Percentiles rank a stretch among this genome's conserved stretches.
These are phyloP conservation scores for Warburgia ugandensis DNA, from an alignment of 164 flowering plant species.

Conservation along the genomic window DNA sequence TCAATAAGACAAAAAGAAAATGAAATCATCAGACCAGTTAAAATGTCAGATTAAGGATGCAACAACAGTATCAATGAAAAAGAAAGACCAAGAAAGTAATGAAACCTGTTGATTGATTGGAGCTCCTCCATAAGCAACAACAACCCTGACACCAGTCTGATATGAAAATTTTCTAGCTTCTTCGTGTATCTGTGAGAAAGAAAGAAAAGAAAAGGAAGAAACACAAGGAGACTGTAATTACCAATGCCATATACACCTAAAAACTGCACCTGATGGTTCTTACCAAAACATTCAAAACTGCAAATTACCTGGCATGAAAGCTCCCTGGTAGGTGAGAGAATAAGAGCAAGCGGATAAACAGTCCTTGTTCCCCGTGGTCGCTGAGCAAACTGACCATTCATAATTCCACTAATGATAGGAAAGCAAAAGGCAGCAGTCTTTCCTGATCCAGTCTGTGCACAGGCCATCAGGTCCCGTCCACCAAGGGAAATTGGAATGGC, in stretches of 20 bases:
- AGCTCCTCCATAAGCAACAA: conserved; percentile 67
- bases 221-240: not conserved
- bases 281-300: not conserved
- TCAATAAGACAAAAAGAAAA: too few species aligned
- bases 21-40: too few species aligned
- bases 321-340: conserved; percentile 78
- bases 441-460: conserved; percentile 84
- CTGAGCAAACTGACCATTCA: conserved; percentile 42
- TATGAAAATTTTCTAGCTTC: conserved; percentile 59
- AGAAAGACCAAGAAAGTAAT: not conserved
- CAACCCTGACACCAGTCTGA: conserved; percentile 57
- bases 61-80: not conserved
- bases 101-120: conserved; percentile 56
- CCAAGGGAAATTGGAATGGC: conserved; percentile 66
- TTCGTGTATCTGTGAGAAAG: conserved; percentile 40
- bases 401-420: conserved; percentile 70
- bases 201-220: not conserved
- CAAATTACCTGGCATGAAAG: conserved; percentile 54
- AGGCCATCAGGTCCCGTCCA: conserved; percentile 77
- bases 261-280: not conserved
- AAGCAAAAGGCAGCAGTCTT: conserved; percentile 88
- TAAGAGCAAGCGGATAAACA: conserved; percentile 66
- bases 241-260: not conserved
- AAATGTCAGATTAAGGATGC: not conserved
- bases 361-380: conserved; percentile 51